phyloP scores from a whole-genome alignment of 2,329 filamentous ascomycete genomes.

The Atkinsonella hypoxylon region DNA sequence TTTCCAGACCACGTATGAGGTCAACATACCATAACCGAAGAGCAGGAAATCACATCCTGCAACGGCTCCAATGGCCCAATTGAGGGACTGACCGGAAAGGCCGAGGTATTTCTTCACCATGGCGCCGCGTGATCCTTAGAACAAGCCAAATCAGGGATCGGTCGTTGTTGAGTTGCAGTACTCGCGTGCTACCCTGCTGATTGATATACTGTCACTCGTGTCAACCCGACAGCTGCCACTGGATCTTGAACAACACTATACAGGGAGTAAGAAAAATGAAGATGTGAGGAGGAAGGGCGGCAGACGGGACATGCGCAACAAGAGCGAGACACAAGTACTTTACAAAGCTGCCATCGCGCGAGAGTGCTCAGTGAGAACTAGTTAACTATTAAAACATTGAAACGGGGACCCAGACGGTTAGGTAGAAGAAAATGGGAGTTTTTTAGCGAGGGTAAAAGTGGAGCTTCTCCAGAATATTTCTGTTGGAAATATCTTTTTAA shows the following conservation, averaged over 20 bases:
- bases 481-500: no score
- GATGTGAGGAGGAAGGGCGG: background rate
- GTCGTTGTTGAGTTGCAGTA: background rate
- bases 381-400: no score
- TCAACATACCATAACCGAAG: slow-evolving; percentile 40
- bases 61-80: slow-evolving; percentile 57
- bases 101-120: slow-evolving; percentile 44
- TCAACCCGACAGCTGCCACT: no score
- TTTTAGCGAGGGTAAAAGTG: no score
- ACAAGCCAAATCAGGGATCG: background rate
- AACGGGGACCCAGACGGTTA: no score
- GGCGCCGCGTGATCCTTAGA: background rate
- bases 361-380: background rate
- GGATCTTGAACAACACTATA: background rate
- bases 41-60: slow-evolving; percentile 62
- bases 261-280: background rate
- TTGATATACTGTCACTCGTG: no score
- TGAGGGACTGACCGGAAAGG: slow-evolving; percentile 52
- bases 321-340: slow-evolving; percentile 1
- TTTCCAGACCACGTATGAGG: background rate
- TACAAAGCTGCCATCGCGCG: background rate
- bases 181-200: no score
- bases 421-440: no score
- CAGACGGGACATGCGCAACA: background rate
- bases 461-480: no score